These are phyloP conservation scores for Toxicodendron radicans DNA, from an alignment of 345 rosid species.

Conservation along the genomic window DNA sequence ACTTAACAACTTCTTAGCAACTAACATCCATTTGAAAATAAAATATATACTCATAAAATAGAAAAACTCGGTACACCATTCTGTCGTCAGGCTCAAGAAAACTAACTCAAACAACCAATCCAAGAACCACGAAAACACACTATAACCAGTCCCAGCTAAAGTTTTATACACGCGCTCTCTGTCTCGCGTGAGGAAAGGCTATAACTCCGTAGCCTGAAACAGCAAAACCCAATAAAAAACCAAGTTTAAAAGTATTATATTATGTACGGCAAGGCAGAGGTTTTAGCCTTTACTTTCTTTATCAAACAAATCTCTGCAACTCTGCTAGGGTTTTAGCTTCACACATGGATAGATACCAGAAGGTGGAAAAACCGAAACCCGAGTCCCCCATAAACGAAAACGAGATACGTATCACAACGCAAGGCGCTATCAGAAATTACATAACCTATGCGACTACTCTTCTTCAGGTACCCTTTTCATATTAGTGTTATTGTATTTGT, in stretches of 20 bases:
- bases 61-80: too few relatives aligned
- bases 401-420: slow-evolving; percentile 93
- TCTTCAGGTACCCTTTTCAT: slow-evolving; percentile 52
- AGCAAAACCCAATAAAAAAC: slow-evolving; percentile 4
- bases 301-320: slow-evolving; percentile 17
- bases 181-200: background rate
- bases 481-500: background rate
- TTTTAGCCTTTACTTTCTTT: slow-evolving; percentile 11
- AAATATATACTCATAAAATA: too few relatives aligned
- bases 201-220: background rate
- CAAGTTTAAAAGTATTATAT: background rate
- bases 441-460: slow-evolving; percentile 81
- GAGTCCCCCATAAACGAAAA: slow-evolving; percentile 77
- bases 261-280: background rate
- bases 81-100: background rate
- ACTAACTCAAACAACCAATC: background rate
- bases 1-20: background rate
- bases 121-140: background rate
- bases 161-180: background rate
- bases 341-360: slow-evolving; percentile 82
- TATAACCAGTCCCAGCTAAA: background rate
- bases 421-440: slow-evolving; percentile 82
- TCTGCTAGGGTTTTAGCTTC: slow-evolving; percentile 23
- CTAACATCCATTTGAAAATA: background rate
- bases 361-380: slow-evolving; percentile 72